phyloP scores from a whole-genome alignment of 257 asterid genomes.

The Przewalskia tangutica region DNA sequence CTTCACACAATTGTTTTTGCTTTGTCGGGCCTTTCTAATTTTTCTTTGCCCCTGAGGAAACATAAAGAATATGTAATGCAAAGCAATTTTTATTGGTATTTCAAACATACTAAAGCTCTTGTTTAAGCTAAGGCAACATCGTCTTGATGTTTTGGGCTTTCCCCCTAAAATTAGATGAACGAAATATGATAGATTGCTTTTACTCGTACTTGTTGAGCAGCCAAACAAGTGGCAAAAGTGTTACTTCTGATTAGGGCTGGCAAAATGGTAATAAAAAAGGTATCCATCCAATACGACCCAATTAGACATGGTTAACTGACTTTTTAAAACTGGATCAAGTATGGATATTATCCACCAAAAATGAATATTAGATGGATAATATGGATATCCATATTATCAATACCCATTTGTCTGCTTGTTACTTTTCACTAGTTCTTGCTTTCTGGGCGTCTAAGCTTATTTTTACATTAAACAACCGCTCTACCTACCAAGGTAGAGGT shows the following conservation, averaged over 20 bases:
- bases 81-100: background rate
- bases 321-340: too few relatives aligned
- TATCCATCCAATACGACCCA: too few relatives aligned
- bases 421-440: too few relatives aligned
- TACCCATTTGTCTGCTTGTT: too few relatives aligned
- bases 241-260: background rate
- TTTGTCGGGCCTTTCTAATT: background rate
- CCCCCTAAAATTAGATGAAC: background rate
- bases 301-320: too few relatives aligned
- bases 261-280: too few relatives aligned
- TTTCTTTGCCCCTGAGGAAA: background rate
- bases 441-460: too few relatives aligned
- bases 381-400: too few relatives aligned
- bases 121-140: background rate
- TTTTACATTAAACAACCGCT: too few relatives aligned
- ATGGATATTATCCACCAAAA: too few relatives aligned
- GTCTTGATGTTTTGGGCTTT: background rate
- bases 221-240: background rate
- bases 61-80: background rate
- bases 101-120: background rate
- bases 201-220: background rate
- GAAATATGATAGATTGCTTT: background rate
- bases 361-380: too few relatives aligned
- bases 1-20: background rate
- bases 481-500: too few relatives aligned